A percentile compares a stretch with the other conserved stretches of the same genome.
Conservation (phyloP, 257 asterid genomes). For the Plantago elongata region DNA sequence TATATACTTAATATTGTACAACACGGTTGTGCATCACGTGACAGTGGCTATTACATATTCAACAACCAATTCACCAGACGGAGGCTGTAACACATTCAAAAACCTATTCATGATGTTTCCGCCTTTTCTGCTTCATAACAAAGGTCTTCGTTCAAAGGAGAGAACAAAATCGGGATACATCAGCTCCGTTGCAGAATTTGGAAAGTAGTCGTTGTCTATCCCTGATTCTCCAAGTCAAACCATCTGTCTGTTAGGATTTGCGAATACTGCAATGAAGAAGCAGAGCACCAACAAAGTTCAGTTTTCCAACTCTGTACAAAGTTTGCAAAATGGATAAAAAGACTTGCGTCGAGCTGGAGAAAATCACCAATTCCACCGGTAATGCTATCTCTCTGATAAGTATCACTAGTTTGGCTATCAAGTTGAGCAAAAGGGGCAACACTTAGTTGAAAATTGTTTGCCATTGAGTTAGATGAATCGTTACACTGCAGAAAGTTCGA, state of each 20-base stretch:
- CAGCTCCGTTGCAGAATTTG: background rate
- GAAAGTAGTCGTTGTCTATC: background rate
- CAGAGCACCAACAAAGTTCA: background rate
- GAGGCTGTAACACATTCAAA: too few relatives aligned
- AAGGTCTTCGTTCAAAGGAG: slow-evolving; percentile 1
- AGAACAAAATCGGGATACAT: slow-evolving; percentile 1
- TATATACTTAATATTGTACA: too few relatives aligned
- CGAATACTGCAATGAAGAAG: slow-evolving; percentile 44
- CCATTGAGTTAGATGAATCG: slow-evolving; percentile 35
- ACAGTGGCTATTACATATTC: too few relatives aligned
- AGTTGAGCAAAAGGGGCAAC: slow-evolving; percentile 25
- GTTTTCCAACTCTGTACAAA: slow-evolving; percentile 5
- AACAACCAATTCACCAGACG: too few relatives aligned
- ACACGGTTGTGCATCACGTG: too few relatives aligned
- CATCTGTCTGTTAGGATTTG: slow-evolving; percentile 54
- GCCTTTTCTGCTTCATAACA: background rate
- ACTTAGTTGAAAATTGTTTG: slow-evolving; percentile 16
- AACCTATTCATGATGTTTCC: background rate
- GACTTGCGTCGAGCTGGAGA: slow-evolving; percentile 42
- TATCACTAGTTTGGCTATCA: slow-evolving; percentile 7
- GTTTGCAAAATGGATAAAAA: background rate
- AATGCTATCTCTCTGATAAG: slow-evolving; percentile 26
- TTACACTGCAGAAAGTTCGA: slow-evolving; percentile 36
- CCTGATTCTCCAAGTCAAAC: slow-evolving; percentile 48
- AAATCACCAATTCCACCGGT: slow-evolving; percentile 45